phyloP scores from a whole-genome alignment of 441 rosid genomes.

The Gossypium lobatum region DNA sequence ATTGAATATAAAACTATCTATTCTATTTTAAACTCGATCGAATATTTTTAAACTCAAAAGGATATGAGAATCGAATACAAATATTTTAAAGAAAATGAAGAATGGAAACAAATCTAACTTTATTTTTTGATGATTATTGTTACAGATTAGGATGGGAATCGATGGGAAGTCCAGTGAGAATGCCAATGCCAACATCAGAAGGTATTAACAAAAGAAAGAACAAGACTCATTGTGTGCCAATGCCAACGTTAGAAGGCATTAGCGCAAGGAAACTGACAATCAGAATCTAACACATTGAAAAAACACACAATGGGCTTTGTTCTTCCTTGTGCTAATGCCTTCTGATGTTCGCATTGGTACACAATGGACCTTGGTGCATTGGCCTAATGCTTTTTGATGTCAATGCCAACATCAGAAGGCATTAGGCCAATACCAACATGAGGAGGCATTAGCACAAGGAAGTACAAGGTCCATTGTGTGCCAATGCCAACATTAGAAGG shows the following conservation, averaged over 20 bases:
- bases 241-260: slow-evolving; percentile 18
- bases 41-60: background rate
- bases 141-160: slow-evolving; percentile 65
- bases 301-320: background rate
- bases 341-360: too few relatives aligned
- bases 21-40: too few relatives aligned
- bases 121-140: background rate
- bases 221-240: slow-evolving; percentile 35
- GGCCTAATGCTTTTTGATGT: too few relatives aligned
- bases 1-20: background rate
- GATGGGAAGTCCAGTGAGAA: slow-evolving; percentile 67
- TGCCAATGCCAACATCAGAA: slow-evolving; percentile 72
- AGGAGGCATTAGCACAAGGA: too few relatives aligned
- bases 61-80: background rate
- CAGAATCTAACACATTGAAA: slow-evolving; percentile 65
- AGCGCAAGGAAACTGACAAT: background rate
- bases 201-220: slow-evolving; percentile 36
- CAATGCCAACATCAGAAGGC: too few relatives aligned
- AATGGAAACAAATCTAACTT: background rate
- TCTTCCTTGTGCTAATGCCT: too few relatives aligned
- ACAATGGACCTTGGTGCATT: too few relatives aligned
- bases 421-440: too few relatives aligned
- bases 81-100: background rate
- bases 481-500: too few relatives aligned
- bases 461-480: too few relatives aligned